phyloP scores from a whole-genome alignment of 1,139 yeast species.

The Pneumocystis jirovecii region DNA sequence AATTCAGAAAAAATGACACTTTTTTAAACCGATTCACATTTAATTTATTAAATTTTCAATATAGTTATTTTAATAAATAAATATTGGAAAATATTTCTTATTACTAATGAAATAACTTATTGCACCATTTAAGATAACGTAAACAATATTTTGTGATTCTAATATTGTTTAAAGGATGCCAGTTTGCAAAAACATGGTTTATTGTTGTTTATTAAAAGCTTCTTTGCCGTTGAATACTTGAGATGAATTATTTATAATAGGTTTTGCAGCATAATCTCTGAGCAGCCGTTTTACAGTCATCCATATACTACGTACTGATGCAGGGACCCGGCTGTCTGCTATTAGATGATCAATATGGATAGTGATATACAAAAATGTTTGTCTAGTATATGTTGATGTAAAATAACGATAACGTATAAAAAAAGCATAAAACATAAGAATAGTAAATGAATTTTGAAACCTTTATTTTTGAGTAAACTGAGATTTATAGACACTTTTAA shows the following conservation, averaged over 20 bases:
- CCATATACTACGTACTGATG: slow-evolving; percentile 9
- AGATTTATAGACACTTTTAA: neutral
- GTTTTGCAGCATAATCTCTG: slow-evolving; percentile 8
- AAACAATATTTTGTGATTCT: neutral
- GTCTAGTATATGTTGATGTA: slow-evolving; percentile 12
- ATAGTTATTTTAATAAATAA: neutral
- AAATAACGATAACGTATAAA: slow-evolving; percentile 13
- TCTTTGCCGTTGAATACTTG: neutral
- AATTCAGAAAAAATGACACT: neutral
- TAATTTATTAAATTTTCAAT: neutral
- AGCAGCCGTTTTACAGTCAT: slow-evolving; percentile 8
- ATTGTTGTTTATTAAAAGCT: neutral
- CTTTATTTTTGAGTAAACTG: neutral
- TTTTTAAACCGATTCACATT: neutral
- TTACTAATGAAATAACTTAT: neutral
- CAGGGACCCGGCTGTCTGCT: slow-evolving; percentile 11
- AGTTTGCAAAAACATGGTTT: neutral
- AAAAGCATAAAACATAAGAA: slow-evolving; percentile 8
- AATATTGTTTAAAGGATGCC: neutral
- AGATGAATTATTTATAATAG: neutral
- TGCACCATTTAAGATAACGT: neutral
- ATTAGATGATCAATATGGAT: slow-evolving; percentile 10
- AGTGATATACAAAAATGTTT: slow-evolving; percentile 8
- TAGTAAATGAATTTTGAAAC: slow-evolving; percentile 5
- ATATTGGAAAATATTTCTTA: neutral